Conservation (phyloP, 2,329 filamentous ascomycete genomes). For the Didymella lethalis region DNA sequence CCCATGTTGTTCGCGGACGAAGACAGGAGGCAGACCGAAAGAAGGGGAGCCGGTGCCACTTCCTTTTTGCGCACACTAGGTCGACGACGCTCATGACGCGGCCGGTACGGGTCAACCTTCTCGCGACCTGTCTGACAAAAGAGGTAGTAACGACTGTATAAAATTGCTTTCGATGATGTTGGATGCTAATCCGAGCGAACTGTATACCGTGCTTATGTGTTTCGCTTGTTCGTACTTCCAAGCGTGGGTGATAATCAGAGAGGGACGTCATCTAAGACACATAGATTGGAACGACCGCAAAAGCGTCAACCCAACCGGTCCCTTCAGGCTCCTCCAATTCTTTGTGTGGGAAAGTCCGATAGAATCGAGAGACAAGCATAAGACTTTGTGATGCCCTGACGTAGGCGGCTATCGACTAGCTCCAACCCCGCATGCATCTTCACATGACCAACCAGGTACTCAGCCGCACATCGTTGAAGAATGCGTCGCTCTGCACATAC, state of each 20-base stretch:
- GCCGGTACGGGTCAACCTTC: neutral
- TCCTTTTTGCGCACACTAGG: neutral
- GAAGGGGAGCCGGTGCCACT: neutral
- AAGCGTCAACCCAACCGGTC: neutral
- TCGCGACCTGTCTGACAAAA: neutral
- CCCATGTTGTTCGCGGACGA: neutral
- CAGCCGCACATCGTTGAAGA: constrained; percentile 5
- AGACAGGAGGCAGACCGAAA: neutral
- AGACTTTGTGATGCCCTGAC: constrained; percentile 1
- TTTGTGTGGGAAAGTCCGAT: neutral
- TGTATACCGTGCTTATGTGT: neutral
- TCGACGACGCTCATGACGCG: neutral
- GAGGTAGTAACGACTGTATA: neutral
- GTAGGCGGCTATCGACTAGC: constrained; percentile 13
- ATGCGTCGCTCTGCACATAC: neutral
- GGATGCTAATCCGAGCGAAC: neutral
- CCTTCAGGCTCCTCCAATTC: neutral
- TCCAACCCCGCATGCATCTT: constrained; percentile 10
- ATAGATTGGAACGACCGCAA: neutral
- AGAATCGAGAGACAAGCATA: neutral
- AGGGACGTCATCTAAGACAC: neutral
- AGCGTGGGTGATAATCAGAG: neutral
- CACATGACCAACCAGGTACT: constrained; percentile 9
- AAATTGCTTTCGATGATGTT: neutral
- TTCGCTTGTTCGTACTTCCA: neutral